phyloP scores from a whole-genome alignment of 2,329 filamentous ascomycete species.

The Epichloe coenophiala region DNA sequence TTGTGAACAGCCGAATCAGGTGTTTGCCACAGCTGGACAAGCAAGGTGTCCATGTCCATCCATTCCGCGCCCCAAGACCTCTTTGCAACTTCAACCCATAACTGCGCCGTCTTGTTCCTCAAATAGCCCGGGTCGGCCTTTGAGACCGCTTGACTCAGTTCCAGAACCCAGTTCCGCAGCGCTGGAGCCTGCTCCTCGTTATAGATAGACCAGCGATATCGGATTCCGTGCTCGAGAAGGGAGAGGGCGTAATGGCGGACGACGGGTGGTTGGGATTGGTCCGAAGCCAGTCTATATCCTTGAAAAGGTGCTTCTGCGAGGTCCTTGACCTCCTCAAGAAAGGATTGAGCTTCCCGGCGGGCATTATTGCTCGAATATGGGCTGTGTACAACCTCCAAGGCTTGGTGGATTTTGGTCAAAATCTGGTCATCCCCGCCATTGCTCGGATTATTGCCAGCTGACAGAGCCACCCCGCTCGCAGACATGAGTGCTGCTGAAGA shows the following conservation, averaged over 20 bases:
- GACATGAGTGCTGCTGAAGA: constrained; percentile 16
- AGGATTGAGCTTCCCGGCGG: constrained; percentile 69
- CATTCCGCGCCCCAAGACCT: constrained; percentile 85
- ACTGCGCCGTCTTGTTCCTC: constrained; percentile 82
- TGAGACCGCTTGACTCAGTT: constrained; percentile 59
- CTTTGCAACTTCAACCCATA: constrained; percentile 94
- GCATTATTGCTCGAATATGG: constrained; percentile 67
- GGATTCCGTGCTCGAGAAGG: constrained; percentile 78
- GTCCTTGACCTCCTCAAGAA: constrained; percentile 75
- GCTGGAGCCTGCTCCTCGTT: constrained; percentile 51
- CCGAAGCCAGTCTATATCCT: constrained; percentile 70
- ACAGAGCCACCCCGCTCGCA: constrained; percentile 22
- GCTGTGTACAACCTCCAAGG: constrained; percentile 77
- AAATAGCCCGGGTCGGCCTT: constrained; percentile 68
- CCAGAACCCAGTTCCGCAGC: constrained; percentile 63
- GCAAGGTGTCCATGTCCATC: constrained; percentile 82
- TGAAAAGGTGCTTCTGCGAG: constrained; percentile 68
- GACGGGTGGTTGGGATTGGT: constrained; percentile 60
- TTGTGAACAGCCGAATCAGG: constrained; percentile 52
- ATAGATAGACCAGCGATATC: constrained; percentile 70
- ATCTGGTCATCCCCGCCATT: constrained; percentile 28
- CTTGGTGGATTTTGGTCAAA: constrained; percentile 62
- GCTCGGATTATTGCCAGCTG: constrained; percentile 18
- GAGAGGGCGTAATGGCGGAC: constrained; percentile 91
- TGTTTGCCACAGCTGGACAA: constrained; percentile 72